These are phyloP conservation scores for Citrus inodora DNA, from an alignment of 345 rosid species.

Conservation along the genomic window DNA sequence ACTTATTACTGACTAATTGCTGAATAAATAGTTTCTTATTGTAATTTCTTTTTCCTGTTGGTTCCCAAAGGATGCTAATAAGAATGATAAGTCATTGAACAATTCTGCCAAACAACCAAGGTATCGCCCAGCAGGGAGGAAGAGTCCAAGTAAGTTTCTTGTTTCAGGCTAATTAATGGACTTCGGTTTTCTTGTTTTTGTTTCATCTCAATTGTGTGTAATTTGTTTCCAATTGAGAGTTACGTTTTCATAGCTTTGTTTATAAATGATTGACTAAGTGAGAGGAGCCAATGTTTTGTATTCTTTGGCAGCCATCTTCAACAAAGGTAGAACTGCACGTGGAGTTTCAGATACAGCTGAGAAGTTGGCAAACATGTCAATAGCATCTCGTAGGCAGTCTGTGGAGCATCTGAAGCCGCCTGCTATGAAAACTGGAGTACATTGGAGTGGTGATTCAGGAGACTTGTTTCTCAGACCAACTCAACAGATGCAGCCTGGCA, in stretches of 20 bases:
- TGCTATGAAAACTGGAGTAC: slow-evolving; percentile 65
- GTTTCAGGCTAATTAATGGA: neutral
- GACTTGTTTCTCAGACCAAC: slow-evolving; percentile 48
- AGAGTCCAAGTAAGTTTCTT: slow-evolving; percentile 65
- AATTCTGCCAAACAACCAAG: slow-evolving; percentile 40
- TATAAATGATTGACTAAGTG: neutral
- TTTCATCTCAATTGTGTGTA: neutral
- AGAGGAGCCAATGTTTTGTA: too few species aligned
- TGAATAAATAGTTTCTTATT: neutral
- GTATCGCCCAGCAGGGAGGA: slow-evolving; percentile 75
- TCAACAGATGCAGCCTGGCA: slow-evolving; percentile 40
- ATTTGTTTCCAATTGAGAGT: neutral
- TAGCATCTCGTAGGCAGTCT: slow-evolving; percentile 34
- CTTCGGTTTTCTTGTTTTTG: neutral
- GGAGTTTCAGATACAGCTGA: slow-evolving; percentile 46
- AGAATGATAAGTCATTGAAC: slow-evolving; percentile 43
- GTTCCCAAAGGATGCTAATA: slow-evolving; percentile 41
- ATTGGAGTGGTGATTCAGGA: slow-evolving; percentile 48
- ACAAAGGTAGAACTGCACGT: slow-evolving; percentile 36
- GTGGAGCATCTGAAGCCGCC: slow-evolving; percentile 37
- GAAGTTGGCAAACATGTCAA: slow-evolving; percentile 49
- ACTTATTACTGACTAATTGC: neutral
- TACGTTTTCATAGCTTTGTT: neutral
- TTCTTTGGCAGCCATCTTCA: slow-evolving; percentile 27
- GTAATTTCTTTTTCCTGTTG: neutral